Conservation (phyloP, 306 rosid genomes). For the Cucumis hystrix region DNA sequence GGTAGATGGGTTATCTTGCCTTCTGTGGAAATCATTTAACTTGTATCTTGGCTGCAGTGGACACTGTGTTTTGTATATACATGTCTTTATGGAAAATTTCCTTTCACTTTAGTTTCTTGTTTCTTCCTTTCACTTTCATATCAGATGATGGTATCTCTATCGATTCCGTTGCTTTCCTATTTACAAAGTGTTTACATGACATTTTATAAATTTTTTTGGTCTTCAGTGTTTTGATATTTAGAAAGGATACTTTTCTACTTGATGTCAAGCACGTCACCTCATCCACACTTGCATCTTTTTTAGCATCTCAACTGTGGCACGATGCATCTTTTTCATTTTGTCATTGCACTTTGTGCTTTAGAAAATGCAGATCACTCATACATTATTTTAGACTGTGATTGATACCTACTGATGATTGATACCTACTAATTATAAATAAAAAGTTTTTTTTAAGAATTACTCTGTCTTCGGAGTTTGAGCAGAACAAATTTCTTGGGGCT, state of each 20-base stretch:
- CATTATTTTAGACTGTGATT: background rate
- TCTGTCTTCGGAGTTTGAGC: background rate
- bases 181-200: background rate
- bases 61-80: background rate
- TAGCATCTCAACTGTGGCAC: background rate
- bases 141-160: background rate
- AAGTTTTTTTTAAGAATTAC: background rate
- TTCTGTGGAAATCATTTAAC: background rate
- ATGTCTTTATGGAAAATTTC: background rate
- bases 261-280: background rate
- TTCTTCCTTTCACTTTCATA: background rate
- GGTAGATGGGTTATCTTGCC: background rate
- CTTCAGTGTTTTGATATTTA: background rate
- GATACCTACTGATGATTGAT: no score
- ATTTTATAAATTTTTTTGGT: background rate
- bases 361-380: background rate
- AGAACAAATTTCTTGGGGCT: background rate
- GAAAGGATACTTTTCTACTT: background rate
- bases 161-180: background rate
- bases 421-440: no score
- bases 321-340: background rate
- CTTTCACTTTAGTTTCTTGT: background rate
- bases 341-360: background rate
- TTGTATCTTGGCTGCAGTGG: background rate
- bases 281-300: background rate